Evolutionary conservation across 345 rosid genomes (phyloP).

Genomic region (Populus pruinosa): DNA sequence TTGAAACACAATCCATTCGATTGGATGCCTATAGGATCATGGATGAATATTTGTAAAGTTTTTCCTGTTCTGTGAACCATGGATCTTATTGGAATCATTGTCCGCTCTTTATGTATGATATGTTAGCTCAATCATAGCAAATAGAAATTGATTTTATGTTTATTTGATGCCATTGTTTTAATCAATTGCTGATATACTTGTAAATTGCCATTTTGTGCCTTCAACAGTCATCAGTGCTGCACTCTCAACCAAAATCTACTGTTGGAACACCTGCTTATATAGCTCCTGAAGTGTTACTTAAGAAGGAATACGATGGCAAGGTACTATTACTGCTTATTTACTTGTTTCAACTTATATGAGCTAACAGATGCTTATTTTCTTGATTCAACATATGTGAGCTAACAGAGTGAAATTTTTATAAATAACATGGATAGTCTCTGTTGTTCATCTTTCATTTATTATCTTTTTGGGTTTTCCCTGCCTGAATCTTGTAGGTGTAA

Average conservation of each 20-base stretch:
- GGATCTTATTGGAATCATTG: neutral
- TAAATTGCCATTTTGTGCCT: conserved; percentile 9
- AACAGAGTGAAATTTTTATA: neutral
- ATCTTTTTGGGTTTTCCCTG: neutral
- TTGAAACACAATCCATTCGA: neutral
- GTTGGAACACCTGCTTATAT: conserved; percentile 99
- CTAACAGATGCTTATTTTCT: neutral
- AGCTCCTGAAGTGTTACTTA: conserved; percentile 95
- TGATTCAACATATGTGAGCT: neutral
- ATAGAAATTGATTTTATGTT: neutral
- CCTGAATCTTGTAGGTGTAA: neutral
- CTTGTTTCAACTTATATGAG: neutral
- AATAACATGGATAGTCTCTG: neutral
- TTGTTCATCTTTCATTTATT: conserved; percentile 3
- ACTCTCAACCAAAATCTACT: conserved; percentile 94
- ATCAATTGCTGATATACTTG: conserved; percentile 7
- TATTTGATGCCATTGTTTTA: neutral
- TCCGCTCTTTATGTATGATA: neutral
- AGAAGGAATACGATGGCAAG: conserved; percentile 99
- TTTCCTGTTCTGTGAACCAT: neutral
- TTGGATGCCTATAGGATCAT: neutral
- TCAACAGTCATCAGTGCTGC: conserved; percentile 84
- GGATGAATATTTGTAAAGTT: neutral
- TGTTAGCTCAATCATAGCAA: neutral
- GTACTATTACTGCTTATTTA: conserved; percentile 35